Evolutionary conservation across 1,284 basidiomycete species (phyloP).

Genomic region (Malassezia pachydermatis): DNA sequence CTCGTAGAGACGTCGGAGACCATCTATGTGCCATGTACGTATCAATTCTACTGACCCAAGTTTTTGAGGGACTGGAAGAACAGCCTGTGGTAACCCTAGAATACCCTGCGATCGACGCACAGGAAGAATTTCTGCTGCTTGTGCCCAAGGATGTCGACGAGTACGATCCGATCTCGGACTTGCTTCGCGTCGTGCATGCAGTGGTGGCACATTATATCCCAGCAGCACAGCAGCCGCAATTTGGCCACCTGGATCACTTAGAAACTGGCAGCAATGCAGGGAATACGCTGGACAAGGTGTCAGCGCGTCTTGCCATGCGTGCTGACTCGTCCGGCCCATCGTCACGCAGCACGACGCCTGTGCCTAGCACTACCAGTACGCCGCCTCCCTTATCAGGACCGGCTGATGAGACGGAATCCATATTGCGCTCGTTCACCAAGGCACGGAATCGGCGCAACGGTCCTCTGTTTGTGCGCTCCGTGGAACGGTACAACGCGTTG

Average conservation of each 20-base stretch:
- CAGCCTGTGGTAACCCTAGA: slow-evolving; percentile 23
- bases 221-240: slow-evolving; percentile 21
- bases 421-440: slow-evolving; percentile 52
- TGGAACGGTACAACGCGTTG: slow-evolving; percentile 52
- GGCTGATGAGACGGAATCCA: slow-evolving; percentile 44
- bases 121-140: slow-evolving; percentile 33
- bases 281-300: slow-evolving; percentile 10
- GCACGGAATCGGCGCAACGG: slow-evolving; percentile 53
- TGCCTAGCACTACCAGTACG: too few relatives aligned
- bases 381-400: background rate
- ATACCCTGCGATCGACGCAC: slow-evolving; percentile 29
- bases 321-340: slow-evolving; percentile 13
- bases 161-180: slow-evolving; percentile 44
- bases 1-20: slow-evolving; percentile 10
- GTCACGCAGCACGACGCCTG: slow-evolving; percentile 17
- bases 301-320: slow-evolving; percentile 14
- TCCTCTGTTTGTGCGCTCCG: slow-evolving; percentile 50
- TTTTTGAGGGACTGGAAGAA: slow-evolving; percentile 9
- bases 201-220: slow-evolving; percentile 37
- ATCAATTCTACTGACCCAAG: background rate
- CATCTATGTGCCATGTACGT: background rate
- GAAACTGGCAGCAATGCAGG: slow-evolving; percentile 32
- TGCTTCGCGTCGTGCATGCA: slow-evolving; percentile 30
- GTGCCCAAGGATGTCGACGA: slow-evolving; percentile 40
- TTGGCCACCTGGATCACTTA: slow-evolving; percentile 38